These are phyloP conservation scores for Conticribra weissflogii DNA, from an alignment of 108 stramenopile genomes.

Conservation along the genomic window DNA sequence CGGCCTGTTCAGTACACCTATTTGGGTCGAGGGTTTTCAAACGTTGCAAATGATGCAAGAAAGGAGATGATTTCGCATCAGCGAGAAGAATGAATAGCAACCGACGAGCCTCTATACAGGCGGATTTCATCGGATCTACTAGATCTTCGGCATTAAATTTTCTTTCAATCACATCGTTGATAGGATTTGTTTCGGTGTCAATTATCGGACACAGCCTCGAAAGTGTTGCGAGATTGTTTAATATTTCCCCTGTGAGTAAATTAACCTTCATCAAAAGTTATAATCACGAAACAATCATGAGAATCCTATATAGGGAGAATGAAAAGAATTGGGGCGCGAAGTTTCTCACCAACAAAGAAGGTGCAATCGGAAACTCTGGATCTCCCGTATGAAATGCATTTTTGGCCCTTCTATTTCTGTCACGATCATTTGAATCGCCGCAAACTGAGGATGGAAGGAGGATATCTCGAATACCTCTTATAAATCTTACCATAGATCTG, in stretches of 20 bases:
- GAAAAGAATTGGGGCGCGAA: too few relatives aligned
- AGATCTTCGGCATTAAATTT: conserved; percentile 27
- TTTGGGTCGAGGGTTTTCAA: not conserved
- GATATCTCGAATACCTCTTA: conserved; percentile 39
- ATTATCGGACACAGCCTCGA: conserved; percentile 57
- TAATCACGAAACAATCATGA: too few relatives aligned
- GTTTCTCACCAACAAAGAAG: too few relatives aligned
- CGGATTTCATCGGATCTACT: conserved; percentile 22
- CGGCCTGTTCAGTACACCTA: conserved; percentile 26
- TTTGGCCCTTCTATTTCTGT: not conserved
- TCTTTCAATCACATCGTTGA: conserved; percentile 32
- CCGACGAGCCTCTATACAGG: conserved; percentile 61
- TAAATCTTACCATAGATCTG: conserved; percentile 21
- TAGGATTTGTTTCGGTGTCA: conserved; percentile 24
- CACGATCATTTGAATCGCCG: not conserved
- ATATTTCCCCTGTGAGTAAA: too few relatives aligned
- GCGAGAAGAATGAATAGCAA: conserved; percentile 65
- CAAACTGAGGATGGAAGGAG: conserved; percentile 13
- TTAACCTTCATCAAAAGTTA: too few relatives aligned
- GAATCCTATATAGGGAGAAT: too few relatives aligned
- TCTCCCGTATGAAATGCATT: too few relatives aligned
- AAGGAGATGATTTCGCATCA: conserved; percentile 55
- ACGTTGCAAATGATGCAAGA: conserved; percentile 27
- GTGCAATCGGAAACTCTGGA: too few relatives aligned
- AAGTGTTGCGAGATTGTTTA: conserved; percentile 53